Conservation (phyloP, 768 basidiomycete species). For the Lactarius vividus region DNA sequence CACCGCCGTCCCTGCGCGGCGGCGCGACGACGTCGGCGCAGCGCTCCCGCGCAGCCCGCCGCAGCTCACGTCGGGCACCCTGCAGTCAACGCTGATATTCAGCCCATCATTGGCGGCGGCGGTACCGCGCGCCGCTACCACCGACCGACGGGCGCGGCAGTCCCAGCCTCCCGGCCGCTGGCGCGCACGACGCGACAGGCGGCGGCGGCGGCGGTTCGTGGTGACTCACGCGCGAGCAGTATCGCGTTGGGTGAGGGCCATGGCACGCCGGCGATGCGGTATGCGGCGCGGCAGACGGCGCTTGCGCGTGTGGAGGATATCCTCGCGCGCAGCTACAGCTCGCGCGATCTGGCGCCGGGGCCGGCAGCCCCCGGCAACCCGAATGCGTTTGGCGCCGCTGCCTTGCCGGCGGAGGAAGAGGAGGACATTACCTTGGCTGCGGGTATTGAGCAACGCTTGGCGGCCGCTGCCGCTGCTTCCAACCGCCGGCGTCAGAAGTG, state of each 20-base stretch:
- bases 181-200: neutral
- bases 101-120: slow-evolving; percentile 13
- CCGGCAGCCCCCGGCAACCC: slow-evolving; percentile 19
- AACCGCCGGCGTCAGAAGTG: neutral
- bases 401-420: no score
- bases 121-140: neutral
- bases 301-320: slow-evolving; percentile 35
- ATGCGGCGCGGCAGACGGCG: slow-evolving; percentile 32
- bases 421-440: slow-evolving; percentile 15
- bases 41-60: slow-evolving; percentile 57
- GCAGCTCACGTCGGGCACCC: slow-evolving; percentile 52
- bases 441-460: slow-evolving; percentile 29
- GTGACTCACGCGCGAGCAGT: slow-evolving; percentile 20
- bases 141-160: neutral
- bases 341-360: slow-evolving; percentile 20
- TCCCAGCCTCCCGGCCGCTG: neutral
- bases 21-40: slow-evolving; percentile 17
- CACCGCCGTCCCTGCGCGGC: slow-evolving; percentile 40
- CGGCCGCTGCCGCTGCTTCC: neutral
- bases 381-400: slow-evolving; percentile 28
- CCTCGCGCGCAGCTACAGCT: slow-evolving; percentile 33
- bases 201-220: neutral
- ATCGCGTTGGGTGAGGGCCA: slow-evolving; percentile 13
- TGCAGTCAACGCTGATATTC: slow-evolving; percentile 58
- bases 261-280: slow-evolving; percentile 31